Percentiles rank a stretch among this genome's conserved stretches.
Evolutionary conservation across 371 early-diverging fungal species (phyloP).

Genomic region (Dipsacomyces acuminosporus): DNA sequence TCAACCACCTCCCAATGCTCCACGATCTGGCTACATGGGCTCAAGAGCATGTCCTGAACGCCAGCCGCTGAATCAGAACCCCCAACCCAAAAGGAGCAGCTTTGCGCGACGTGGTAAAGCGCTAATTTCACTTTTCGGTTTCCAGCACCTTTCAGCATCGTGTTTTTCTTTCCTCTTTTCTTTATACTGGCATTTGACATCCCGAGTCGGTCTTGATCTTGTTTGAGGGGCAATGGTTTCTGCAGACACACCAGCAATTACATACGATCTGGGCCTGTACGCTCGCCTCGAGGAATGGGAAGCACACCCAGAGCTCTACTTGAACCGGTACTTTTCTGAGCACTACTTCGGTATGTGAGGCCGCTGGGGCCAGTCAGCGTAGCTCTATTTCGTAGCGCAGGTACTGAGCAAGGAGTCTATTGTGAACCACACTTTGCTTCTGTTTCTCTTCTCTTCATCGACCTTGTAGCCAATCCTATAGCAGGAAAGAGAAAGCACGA

Average conservation of each 20-base stretch:
- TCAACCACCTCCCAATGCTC: constrained; percentile 31
- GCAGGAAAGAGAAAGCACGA: constrained; percentile 27
- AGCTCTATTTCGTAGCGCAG: too few relatives aligned
- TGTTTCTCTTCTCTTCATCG: too few relatives aligned
- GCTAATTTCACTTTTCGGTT: too few relatives aligned
- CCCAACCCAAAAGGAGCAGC: background rate
- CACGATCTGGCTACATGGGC: constrained; percentile 31
- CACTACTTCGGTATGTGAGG: constrained; percentile 12
- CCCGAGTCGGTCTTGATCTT: too few relatives aligned
- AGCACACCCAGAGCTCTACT: constrained; percentile 9
- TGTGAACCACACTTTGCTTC: too few relatives aligned
- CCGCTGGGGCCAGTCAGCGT: too few relatives aligned
- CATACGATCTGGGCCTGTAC: constrained; percentile 28
- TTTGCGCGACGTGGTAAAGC: too few relatives aligned
- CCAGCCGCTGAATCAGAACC: too few relatives aligned
- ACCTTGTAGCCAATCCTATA: constrained; percentile 8
- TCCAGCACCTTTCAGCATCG: too few relatives aligned
- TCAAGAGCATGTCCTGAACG: background rate
- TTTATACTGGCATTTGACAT: too few relatives aligned
- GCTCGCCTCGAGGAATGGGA: constrained; percentile 13
- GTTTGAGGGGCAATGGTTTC: background rate
- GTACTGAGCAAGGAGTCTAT: too few relatives aligned
- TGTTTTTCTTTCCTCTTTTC: too few relatives aligned
- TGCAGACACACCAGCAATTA: constrained; percentile 4
- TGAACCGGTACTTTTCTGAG: constrained; percentile 25